Conservation (phyloP, 164 flowering plant genomes). For the Saururus chinensis region DNA sequence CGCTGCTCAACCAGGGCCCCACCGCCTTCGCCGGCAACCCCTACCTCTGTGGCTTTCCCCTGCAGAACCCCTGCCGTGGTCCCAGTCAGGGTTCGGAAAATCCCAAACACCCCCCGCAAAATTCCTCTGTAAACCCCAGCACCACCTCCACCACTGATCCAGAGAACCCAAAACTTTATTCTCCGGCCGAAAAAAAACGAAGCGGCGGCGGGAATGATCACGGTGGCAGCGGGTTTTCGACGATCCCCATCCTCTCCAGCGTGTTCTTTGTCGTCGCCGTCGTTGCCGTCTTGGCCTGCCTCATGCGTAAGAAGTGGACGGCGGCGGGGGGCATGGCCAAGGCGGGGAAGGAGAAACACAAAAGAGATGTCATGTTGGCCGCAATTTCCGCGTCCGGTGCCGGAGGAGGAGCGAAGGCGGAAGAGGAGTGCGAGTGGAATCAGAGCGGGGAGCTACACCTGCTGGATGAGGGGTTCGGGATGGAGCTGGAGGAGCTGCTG, state of each 20-base stretch:
- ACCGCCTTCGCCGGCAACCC: conserved; percentile 88
- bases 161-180: conserved; percentile 14
- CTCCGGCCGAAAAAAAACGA: conserved; percentile 19
- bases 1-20: conserved; percentile 84
- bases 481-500: conserved; percentile 90
- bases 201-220: not conserved
- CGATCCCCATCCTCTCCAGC: not conserved
- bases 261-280: not conserved
- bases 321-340: too few species aligned
- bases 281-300: not conserved
- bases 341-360: too few species aligned
- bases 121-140: not conserved
- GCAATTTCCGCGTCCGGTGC: not conserved
- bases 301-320: too few species aligned
- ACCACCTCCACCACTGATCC: conserved; percentile 22
- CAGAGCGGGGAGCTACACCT: conserved; percentile 58
- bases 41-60: conserved; percentile 81
- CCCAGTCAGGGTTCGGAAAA: conserved; percentile 4
- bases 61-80: conserved; percentile 41
- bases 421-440: not conserved
- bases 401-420: not conserved
- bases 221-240: not conserved
- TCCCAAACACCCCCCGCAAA: not conserved
- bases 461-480: conserved; percentile 45
- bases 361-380: not conserved